Evolutionary conservation across 2,329 filamentous ascomycete genomes (phyloP).

Genomic region (Penicillium nordicum): DNA sequence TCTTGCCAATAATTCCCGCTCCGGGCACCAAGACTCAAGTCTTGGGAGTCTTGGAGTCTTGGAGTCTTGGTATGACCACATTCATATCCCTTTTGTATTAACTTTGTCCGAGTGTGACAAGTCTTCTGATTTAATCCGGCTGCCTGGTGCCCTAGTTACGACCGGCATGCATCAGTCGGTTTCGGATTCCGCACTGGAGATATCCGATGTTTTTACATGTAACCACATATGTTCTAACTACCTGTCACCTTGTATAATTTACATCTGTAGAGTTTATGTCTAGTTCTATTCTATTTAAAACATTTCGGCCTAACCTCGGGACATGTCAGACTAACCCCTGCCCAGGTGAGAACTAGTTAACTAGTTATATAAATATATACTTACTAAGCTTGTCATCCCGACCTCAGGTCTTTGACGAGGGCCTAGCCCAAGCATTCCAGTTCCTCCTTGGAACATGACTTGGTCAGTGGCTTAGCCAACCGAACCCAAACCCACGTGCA

Average conservation of each 20-base stretch:
- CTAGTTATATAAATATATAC: not conserved
- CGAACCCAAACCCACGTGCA: not conserved
- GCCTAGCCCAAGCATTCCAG: conserved; percentile 7
- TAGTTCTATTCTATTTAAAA: not conserved
- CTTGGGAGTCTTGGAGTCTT: conserved; percentile 7
- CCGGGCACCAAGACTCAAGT: conserved; percentile 15
- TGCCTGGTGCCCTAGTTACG: conserved; percentile 7
- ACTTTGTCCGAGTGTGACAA: not conserved
- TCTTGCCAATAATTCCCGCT: conserved; percentile 27
- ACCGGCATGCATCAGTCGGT: not conserved
- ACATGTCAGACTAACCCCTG: not conserved
- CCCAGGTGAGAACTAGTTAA: not conserved
- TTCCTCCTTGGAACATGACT: not conserved
- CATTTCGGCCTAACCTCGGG: not conserved
- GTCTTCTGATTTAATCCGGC: conserved; percentile 3
- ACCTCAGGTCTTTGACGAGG: not conserved
- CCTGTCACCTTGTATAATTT: not conserved
- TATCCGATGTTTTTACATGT: not conserved
- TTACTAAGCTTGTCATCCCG: not conserved
- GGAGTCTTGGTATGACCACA: conserved; percentile 17
- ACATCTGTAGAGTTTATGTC: not conserved
- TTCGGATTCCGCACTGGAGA: not conserved
- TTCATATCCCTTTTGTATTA: not conserved
- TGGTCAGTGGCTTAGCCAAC: conserved; percentile 3
- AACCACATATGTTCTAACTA: not conserved